These are phyloP conservation scores for Saposhnikovia divaricata DNA, from an alignment of 129 eudicot species.

Conservation along the genomic window DNA sequence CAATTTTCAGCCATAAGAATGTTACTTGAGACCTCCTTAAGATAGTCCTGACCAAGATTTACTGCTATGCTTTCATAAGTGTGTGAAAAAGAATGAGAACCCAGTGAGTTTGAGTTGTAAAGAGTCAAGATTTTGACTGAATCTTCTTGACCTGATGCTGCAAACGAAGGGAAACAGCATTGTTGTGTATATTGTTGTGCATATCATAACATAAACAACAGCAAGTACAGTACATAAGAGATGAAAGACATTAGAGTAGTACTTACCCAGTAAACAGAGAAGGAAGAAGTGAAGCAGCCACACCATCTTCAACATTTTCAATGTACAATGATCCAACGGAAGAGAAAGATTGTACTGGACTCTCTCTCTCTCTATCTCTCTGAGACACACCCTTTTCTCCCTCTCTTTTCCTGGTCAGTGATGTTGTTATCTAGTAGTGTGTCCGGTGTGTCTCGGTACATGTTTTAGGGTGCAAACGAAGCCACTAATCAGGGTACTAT, in stretches of 20 bases:
- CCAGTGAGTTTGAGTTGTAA: slow-evolving; percentile 16
- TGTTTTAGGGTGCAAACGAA: background rate
- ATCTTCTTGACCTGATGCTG: slow-evolving; percentile 49
- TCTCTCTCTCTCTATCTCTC: background rate
- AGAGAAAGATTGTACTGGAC: background rate
- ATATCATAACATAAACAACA: background rate
- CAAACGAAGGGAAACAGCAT: slow-evolving; percentile 8
- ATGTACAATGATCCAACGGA: slow-evolving; percentile 6
- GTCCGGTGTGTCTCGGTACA: background rate
- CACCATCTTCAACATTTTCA: slow-evolving; percentile 30
- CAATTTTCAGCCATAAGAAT: slow-evolving; percentile 67
- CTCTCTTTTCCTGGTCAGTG: background rate
- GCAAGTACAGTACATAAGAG: background rate
- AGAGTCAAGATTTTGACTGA: slow-evolving; percentile 34
- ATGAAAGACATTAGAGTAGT: background rate
- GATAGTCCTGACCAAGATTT: slow-evolving; percentile 32
- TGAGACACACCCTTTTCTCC: background rate
- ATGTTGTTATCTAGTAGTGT: background rate
- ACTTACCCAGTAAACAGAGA: slow-evolving; percentile 17
- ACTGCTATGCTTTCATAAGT: slow-evolving; percentile 28
- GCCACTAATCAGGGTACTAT: slow-evolving; percentile 3
- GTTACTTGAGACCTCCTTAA: slow-evolving; percentile 47
- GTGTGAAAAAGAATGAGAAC: slow-evolving; percentile 7
- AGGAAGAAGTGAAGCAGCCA: slow-evolving; percentile 25
- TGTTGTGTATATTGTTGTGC: background rate